phyloP scores from a whole-genome alignment of 495 filamentous ascomycete species.

The Xylaria curta region DNA sequence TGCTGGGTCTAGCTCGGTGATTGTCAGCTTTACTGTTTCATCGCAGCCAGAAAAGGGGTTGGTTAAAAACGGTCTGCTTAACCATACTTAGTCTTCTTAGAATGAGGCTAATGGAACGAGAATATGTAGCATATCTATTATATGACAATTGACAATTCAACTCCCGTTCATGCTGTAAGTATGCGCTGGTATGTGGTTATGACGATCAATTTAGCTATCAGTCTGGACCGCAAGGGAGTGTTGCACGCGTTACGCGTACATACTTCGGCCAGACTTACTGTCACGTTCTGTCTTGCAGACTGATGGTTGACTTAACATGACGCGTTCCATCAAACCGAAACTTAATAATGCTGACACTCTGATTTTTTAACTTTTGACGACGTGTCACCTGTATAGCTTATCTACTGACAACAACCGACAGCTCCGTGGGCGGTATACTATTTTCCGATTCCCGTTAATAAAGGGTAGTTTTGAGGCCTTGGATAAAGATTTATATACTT shows the following conservation, averaged over 20 bases:
- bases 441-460: background rate
- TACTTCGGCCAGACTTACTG: conserved; percentile 7
- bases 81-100: too few species aligned
- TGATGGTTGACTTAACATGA: conserved; percentile 5
- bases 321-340: conserved; percentile 21
- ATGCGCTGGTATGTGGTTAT: background rate
- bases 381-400: background rate
- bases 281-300: background rate
- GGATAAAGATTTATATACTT: background rate
- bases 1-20: background rate
- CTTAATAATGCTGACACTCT: conserved; percentile 1
- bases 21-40: conserved; percentile 14
- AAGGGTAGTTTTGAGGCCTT: background rate
- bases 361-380: background rate
- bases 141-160: background rate
- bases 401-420: background rate
- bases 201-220: background rate
- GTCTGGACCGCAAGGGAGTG: background rate
- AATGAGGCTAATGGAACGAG: background rate
- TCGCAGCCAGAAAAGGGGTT: conserved; percentile 13
- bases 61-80: background rate
- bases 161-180: background rate
- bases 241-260: conserved; percentile 9
- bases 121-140: background rate
- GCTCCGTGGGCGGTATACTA: background rate